These are phyloP conservation scores for Sugiyamaella lignohabitans DNA, from an alignment of 805 yeast species.

Conservation along the genomic window DNA sequence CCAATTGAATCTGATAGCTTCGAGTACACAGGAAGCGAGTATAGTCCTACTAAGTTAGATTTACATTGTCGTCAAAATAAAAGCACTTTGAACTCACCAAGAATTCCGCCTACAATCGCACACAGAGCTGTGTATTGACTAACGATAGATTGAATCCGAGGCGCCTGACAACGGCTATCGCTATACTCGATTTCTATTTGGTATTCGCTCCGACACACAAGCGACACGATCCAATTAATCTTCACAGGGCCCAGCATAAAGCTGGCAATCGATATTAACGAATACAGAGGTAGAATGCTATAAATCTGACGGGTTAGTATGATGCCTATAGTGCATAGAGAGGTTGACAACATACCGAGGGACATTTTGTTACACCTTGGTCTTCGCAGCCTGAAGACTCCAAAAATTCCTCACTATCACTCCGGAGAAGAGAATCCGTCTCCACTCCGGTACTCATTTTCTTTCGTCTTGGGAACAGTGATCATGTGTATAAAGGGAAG, in stretches of 20 bases:
- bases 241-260: slow-evolving; percentile 11
- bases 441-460: too few relatives aligned
- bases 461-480: too few relatives aligned
- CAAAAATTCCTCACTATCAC: too few relatives aligned
- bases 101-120: slow-evolving; percentile 11
- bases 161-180: slow-evolving; percentile 12
- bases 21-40: slow-evolving; percentile 12
- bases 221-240: slow-evolving; percentile 17
- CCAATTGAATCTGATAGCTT: slow-evolving; percentile 16
- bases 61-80: too few relatives aligned
- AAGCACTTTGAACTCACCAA: slow-evolving; percentile 5
- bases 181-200: slow-evolving; percentile 7
- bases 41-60: slow-evolving; percentile 12
- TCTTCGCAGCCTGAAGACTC: too few relatives aligned
- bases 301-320: too few relatives aligned
- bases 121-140: slow-evolving; percentile 13
- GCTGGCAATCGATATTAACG: slow-evolving; percentile 2
- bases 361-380: too few relatives aligned
- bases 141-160: slow-evolving; percentile 13
- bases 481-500: too few relatives aligned
- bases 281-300: slow-evolving; percentile 5
- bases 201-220: slow-evolving; percentile 13
- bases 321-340: too few relatives aligned
- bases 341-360: too few relatives aligned
- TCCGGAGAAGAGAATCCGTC: too few relatives aligned